phyloP scores from a whole-genome alignment of 2,329 filamentous ascomycete genomes.

The Teratosphaeria destructans region DNA sequence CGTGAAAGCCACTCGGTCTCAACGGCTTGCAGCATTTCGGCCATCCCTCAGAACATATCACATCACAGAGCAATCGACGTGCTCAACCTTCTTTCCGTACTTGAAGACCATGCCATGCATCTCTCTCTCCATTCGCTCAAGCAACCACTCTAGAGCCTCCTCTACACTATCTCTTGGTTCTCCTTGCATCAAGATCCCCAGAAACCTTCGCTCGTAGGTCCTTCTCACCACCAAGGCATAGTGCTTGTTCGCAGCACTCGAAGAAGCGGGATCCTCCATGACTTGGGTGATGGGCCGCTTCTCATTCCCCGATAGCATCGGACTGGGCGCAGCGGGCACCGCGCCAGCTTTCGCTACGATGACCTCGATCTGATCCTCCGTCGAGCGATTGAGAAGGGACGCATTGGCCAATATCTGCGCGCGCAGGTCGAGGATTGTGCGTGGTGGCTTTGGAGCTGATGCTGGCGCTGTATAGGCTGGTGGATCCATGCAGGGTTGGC shows the following conservation, averaged over 20 bases:
- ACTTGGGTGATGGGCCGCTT: not conserved
- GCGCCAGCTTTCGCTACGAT: not conserved
- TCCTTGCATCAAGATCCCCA: not conserved
- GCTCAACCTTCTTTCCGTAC: not conserved
- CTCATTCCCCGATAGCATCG: not conserved
- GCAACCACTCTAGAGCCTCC: constrained; percentile 2
- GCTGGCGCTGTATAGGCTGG: not conserved
- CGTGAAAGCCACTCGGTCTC: too few species aligned
- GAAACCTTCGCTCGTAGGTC: not conserved
- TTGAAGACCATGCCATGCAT: not conserved
- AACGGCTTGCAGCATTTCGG: not conserved
- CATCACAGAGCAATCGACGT: not conserved
- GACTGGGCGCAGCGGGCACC: not conserved
- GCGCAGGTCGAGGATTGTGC: constrained; percentile 4
- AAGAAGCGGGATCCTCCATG: not conserved
- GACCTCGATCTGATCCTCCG: constrained; percentile 5
- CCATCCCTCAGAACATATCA: not conserved
- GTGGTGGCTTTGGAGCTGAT: not conserved
- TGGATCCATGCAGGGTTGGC: not conserved
- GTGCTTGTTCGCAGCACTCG: not conserved
- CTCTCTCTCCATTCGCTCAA: not conserved
- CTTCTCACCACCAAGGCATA: not conserved
- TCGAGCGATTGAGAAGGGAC: not conserved
- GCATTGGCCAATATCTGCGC: constrained; percentile 5
- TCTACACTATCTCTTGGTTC: constrained; percentile 2